phyloP scores from a whole-genome alignment of 805 yeast species.

The Myxozyma lipomycoides region DNA sequence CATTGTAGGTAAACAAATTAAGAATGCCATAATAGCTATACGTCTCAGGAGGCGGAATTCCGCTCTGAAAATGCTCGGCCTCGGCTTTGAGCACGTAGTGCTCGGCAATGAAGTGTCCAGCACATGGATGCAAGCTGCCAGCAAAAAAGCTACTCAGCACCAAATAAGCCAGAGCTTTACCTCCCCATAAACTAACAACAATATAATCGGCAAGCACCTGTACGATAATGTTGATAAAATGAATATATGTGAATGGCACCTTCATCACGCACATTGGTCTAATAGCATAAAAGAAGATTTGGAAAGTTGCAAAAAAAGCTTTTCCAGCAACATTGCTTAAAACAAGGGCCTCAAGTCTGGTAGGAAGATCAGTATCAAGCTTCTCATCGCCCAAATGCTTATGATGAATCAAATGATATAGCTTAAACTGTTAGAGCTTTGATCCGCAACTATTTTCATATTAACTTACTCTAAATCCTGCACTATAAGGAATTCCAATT shows the following conservation, averaged over 20 bases:
- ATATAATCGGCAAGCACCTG: constrained; percentile 59
- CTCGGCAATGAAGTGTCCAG: constrained; percentile 95
- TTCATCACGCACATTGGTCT: constrained; percentile 84
- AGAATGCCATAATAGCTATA: constrained; percentile 82
- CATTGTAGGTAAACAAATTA: constrained; percentile 81
- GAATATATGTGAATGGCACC: constrained; percentile 69
- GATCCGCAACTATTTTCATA: too few species aligned
- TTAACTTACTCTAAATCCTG: constrained; percentile 56
- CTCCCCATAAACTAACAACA: constrained; percentile 60
- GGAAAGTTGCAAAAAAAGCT: constrained; percentile 81
- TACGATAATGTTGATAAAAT: constrained; percentile 55
- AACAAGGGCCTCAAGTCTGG: constrained; percentile 66
- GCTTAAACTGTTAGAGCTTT: constrained; percentile 36
- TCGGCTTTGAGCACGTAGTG: constrained; percentile 42
- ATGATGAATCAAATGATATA: constrained; percentile 89
- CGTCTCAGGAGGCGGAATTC: constrained; percentile 64
- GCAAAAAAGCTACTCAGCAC: constrained; percentile 77
- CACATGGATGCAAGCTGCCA: constrained; percentile 89
- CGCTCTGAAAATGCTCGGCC: constrained; percentile 29
- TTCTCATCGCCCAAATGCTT: constrained; percentile 81
- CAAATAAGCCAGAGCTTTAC: constrained; percentile 60
- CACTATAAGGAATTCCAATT: constrained; percentile 85
- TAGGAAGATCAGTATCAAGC: constrained; percentile 85
- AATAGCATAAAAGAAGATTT: constrained; percentile 81
- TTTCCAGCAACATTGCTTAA: constrained; percentile 78